Evolutionary conservation across 2,329 filamentous ascomycete genomes (phyloP).

Genomic region (Didymella segeticola): DNA sequence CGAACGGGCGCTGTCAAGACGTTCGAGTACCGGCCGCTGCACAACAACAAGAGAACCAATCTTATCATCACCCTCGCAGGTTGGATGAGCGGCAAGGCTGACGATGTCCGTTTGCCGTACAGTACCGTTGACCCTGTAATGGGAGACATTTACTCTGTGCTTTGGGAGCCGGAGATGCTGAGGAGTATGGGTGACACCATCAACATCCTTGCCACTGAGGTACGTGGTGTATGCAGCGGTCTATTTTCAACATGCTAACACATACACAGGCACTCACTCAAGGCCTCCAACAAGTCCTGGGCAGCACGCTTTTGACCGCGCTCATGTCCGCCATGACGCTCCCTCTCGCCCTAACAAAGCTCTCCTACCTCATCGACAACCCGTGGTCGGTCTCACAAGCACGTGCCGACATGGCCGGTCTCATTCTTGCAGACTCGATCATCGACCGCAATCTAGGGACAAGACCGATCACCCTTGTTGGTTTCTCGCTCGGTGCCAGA

Average conservation of each 20-base stretch:
- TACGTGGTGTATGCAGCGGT: constrained; percentile 51
- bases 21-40: constrained; percentile 93
- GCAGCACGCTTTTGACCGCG: constrained; percentile 83
- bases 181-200: constrained; percentile 98
- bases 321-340: constrained; percentile 93
- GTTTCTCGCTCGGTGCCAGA: constrained; percentile 89
- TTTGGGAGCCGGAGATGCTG: constrained; percentile 99
- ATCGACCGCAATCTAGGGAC: constrained; percentile 91
- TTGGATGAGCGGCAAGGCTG: constrained; percentile 98
- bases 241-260: constrained; percentile 18
- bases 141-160: constrained; percentile 95
- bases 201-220: constrained; percentile 96
- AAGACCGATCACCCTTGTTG: constrained; percentile 88
- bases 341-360: constrained; percentile 90
- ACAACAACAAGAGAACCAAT: constrained; percentile 98
- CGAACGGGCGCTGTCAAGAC: constrained; percentile 92
- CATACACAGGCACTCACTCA: constrained; percentile 83
- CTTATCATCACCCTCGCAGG: constrained; percentile 93
- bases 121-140: constrained; percentile 97
- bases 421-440: constrained; percentile 92
- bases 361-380: constrained; percentile 96
- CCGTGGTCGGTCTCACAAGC: constrained; percentile 97
- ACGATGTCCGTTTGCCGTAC: constrained; percentile 93
- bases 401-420: constrained; percentile 83
- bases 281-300: constrained; percentile 93